Base-by-base conservation (phyloP, 148 eudicot genomes). In the Silene conica region DNA sequence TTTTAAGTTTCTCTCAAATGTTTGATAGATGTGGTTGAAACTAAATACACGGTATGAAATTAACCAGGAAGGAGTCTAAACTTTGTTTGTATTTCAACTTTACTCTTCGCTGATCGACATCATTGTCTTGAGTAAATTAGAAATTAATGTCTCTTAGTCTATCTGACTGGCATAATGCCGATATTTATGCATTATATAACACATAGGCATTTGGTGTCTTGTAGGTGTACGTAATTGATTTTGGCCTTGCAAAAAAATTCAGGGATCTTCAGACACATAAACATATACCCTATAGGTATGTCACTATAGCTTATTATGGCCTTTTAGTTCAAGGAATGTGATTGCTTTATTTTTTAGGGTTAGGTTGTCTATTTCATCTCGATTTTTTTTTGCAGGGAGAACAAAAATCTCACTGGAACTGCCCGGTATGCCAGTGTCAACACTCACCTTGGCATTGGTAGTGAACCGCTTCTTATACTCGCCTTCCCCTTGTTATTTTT, bases 371-470 rank as follows among this genome's bases (percentile, higher is more conserved):
- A 58, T 52, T 59, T 55, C 14, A 55, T 74, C 50, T 14, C 71
- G 21, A 14, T 10, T 59, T 71, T 59, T 71, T 18, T 59, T 21
- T 70, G 23, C 63, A 84, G 84, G 72, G 88, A 85, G 75, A 85
- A 85, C 74, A 83, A 85, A 80, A 85, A 82, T 65, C 89, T 86
- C 52, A 86, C 87, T 4, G 86, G 89, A 70, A 86, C 89, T 26
- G 89, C 89, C 50, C 86, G 89, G 23, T 86, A 86, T 73, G 89
- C 89, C 41, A 86, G 89, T 70, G 85, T 83, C 59, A 86, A 83
- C 70, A 86, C 89, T 73, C 89, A 86, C 78, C 86, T 83, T 69
- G 89, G 89, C 50, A 80, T 86, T 71, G 89, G 89, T 83, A 79
- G 81, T 78, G 77, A 76, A 63, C 20, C 74, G 43, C 73, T 69